Base-by-base conservation (phyloP, 2,329 filamentous ascomycete species). In the Claviceps monticola region DNA sequence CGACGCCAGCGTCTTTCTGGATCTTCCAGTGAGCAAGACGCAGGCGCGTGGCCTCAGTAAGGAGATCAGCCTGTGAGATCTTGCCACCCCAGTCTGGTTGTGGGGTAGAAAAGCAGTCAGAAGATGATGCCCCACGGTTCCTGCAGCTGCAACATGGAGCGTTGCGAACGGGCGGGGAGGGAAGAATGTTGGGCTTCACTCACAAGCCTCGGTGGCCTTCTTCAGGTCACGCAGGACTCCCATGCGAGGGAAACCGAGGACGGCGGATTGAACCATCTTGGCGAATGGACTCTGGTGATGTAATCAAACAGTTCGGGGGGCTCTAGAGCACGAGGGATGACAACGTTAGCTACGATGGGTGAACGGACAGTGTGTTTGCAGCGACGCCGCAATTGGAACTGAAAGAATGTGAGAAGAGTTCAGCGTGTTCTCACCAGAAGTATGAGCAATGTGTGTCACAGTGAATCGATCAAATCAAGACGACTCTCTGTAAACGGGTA, bases 211-310 rank as follows among this genome's bases (percentile, higher is more conserved):
- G 61, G 90, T 98, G 68, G 93, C 93, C 84, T 98, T 98, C 86
- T 98, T 98, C 71, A 98, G 83, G 80, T 98, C 93, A 83, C 93
- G 89, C 75, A 94, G 87, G 66, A 81, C 86, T 75, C 93, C 93
- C 88, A 97, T 96, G 69, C 93, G 91, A 72, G 93, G 93, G 82
- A 98, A 98, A 76, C 93, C 93, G 72, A 98, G 85, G 72, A 98
- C 80, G 62, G 93, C 75, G 60, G 78, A 81, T 67, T 80, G 75
- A 69, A 81, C 78, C 78, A 81, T 81, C 56, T 68, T 78, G 68
- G 58, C 62, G 65, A 65, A 66, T 62, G 56, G 34, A 48, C 44
- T 54, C 52, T 52, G 26, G 43, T 23, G 36, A 11, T 56, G 46
- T 57, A 54, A 56, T 34, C 56, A 19, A 9, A 17, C n/a, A 34